Evolutionary conservation across 2,329 filamentous ascomycete genomes (phyloP), one percentile per base, ranked within the genome.

Genomic region (Onygena corvina): DNA sequence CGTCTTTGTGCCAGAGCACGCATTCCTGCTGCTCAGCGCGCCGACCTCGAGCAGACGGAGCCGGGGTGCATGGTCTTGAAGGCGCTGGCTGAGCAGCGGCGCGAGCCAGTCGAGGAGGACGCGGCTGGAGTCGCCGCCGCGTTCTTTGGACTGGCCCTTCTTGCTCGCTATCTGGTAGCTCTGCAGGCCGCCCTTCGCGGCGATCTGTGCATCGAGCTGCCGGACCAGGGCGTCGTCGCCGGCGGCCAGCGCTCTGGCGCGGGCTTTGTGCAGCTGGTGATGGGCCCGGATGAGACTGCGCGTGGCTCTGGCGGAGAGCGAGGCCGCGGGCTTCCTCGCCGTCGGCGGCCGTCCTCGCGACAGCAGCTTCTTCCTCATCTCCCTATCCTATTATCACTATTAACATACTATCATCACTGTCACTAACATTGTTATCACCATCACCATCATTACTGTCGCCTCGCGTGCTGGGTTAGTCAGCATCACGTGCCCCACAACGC

Each of bases 1-100:
- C 36, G 76, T 62, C 4, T 73, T 73, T 53, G 83, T 84, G 52
- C 72, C 77, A 0, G 88, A 90, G 65, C 88, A 94, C 11, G 83
- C 84, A 64, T 98, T 98, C 33, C 76, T 76, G 2, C 81, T 84
- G 57, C 86, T 93, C 47, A 98, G 70, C 1, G 89, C 84, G 5
- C 92, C 92, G 46, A 98, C 81, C 66, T 98, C 92, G 4, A 98
- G 79, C 69, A 96, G 79, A 16, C 74, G 77, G 33, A 86, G 64
- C 23, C 4, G 54, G 53, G 7, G 20, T 3, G 8, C 33, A 29
- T 9, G 21, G 2, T 20, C 16, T 11, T 4, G 48, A 29, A 29
- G 57, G 52, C 59, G 56, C 50, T 47, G 48, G 18, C 47, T 50
- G 14, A 68, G 48, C 25, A 58, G 55, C 1, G 64, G 61, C 34